Evolutionary conservation across 306 rosid genomes (phyloP), one percentile per base, ranked within the genome.

Genomic region (Quercus agrifolia): DNA sequence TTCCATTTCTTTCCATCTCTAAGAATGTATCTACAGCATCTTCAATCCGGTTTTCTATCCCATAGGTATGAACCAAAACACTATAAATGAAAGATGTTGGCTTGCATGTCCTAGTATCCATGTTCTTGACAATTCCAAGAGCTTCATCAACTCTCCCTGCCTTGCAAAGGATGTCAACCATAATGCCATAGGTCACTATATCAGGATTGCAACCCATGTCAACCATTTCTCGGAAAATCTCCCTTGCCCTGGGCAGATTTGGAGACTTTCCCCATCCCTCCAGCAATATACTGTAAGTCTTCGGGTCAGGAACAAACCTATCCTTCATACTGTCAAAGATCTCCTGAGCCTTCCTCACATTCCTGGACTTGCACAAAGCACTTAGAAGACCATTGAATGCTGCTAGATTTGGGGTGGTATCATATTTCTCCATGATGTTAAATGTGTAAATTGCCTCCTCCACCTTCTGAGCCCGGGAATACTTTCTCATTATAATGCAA

Each of bases 301-400:
- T 94, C 0, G 92, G 82, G 75, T 91, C 97, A 0, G 92, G 95
- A 41, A 77, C 82, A 80, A 87, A 94, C 67, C 78, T 82, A 56
- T 82, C 97, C 87, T 85, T 91, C 85, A 83, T 87, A 27, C 73
- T 56, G 55, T 92, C 93, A 80, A 91, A 94, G 55, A 94, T 84
- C 90, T 94, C 98, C 64, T 92, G 97, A 64, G 97, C 99, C 90
- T 92, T 94, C 88, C 97, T 88, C 56, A 89, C 92, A 89, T 91
- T 94, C 77, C 85, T 90, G 75, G 97, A 88, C 85, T 92, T 92
- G 63, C 95, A 91, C 55, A 92, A 83, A 78, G 99, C 92, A 76
- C 97, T 90, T 30, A 92, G 74, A 82, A 91, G 84, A 55, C 92
- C 95, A 84, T 92, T 91, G 74, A 92, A 91, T 2, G 97, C 97